Conservation (phyloP, 2,329 filamentous ascomycete genomes). For the Aspergillus calidoustus region DNA sequence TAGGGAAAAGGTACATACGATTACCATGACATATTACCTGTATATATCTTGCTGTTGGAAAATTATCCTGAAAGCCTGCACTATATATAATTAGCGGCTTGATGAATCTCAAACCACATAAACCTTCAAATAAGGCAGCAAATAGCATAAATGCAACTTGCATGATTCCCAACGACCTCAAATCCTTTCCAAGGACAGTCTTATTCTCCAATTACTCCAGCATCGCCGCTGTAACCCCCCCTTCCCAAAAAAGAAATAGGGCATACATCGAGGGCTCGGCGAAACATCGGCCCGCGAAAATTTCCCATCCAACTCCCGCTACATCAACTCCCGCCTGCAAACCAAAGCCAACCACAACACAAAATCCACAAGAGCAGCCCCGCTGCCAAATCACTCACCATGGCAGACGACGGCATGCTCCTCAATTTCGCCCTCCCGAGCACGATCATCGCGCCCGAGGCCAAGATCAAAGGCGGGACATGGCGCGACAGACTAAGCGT, state of each 20-base stretch:
- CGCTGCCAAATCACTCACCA: constrained; percentile 41
- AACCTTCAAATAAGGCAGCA: background rate
- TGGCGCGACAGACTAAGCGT: constrained; percentile 89
- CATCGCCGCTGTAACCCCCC: background rate
- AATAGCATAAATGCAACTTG: background rate
- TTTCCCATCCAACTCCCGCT: constrained; percentile 29
- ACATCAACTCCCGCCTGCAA: background rate
- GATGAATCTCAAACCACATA: no score
- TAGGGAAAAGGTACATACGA: background rate
- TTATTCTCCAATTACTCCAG: no score
- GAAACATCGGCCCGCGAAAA: constrained; percentile 37
- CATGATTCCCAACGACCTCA: background rate
- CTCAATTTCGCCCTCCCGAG: constrained; percentile 86
- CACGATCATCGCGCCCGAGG: constrained; percentile 63
- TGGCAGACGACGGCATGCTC: constrained; percentile 95
- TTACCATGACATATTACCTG: background rate
- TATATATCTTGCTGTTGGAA: background rate
- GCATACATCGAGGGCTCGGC: constrained; percentile 36
- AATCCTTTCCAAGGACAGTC: background rate
- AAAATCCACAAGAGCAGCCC: constrained; percentile 14
- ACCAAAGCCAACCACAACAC: background rate
- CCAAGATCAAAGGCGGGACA: constrained; percentile 80
- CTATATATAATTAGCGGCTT: background rate
- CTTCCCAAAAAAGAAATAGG: constrained; percentile 36
- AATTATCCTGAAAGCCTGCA: background rate